Evolutionary conservation across 768 basidiomycete genomes (phyloP).

Genomic region (Xanthoconium purpureum): DNA sequence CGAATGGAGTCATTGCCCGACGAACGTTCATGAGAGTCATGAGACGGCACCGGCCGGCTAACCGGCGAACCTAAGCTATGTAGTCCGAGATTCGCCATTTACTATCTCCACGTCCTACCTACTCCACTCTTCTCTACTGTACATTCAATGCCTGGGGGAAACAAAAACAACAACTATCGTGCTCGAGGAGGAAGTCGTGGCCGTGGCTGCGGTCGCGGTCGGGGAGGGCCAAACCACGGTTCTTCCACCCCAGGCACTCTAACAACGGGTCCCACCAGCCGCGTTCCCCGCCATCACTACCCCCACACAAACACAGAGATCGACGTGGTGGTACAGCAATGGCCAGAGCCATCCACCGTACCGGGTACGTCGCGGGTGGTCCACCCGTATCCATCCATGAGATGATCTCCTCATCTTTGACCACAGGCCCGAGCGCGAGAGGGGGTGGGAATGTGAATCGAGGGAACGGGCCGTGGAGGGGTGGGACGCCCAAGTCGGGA

Average conservation of each 20-base stretch:
- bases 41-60: neutral
- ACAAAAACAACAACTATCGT: slow-evolving; percentile 22
- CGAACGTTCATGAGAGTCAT: neutral
- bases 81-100: too few species aligned
- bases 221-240: neutral
- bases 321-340: slow-evolving; percentile 27
- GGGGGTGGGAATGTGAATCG: neutral
- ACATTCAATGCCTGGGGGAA: slow-evolving; percentile 17
- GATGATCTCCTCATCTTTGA: slow-evolving; percentile 5
- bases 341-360: slow-evolving; percentile 4
- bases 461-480: slow-evolving; percentile 3
- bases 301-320: slow-evolving; percentile 17
- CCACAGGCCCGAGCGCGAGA: slow-evolving; percentile 1
- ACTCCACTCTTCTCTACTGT: neutral
- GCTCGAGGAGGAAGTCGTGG: slow-evolving; percentile 20
- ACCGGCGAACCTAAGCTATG: too few species aligned
- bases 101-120: neutral
- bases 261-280: neutral
- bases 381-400: neutral
- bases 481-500: slow-evolving; percentile 5
- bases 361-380: slow-evolving; percentile 17
- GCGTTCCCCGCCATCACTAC: slow-evolving; percentile 16
- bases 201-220: slow-evolving; percentile 22
- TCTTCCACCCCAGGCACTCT: neutral
- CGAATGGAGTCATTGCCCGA: neutral